Evolutionary conservation across 2,329 filamentous ascomycete species (phyloP).

Genomic region (Blastomyces silverae): DNA sequence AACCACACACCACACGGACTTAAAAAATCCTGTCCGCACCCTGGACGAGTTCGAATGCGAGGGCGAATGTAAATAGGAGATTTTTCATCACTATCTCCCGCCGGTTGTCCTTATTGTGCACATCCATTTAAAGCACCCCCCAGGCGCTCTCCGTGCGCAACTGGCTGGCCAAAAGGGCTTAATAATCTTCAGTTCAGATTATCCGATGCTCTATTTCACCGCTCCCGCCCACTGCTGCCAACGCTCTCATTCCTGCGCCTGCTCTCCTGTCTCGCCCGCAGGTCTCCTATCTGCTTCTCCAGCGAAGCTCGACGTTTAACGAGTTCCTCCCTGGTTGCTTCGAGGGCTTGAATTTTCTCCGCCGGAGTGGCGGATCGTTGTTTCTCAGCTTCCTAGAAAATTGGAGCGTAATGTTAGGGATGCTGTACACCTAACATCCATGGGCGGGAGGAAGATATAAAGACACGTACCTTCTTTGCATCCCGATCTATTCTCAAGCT

Average conservation of each 20-base stretch:
- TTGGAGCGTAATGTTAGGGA: constrained; percentile 2
- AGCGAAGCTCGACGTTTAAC: constrained; percentile 48
- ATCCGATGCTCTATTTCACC: background rate
- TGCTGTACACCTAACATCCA: background rate
- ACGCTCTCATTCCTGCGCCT: constrained; percentile 21
- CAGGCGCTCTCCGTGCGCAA: background rate
- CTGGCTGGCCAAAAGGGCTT: background rate
- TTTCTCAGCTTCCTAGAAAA: constrained; percentile 40
- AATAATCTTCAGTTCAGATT: background rate
- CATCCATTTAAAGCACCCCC: background rate
- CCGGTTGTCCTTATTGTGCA: background rate
- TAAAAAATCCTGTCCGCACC: background rate
- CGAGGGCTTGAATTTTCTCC: constrained; percentile 51
- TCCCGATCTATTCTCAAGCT: constrained; percentile 37
- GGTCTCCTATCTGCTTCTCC: constrained; percentile 51
- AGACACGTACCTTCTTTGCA: constrained; percentile 21
- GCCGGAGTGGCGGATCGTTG: constrained; percentile 46
- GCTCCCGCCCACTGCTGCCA: constrained; percentile 2
- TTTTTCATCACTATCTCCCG: background rate
- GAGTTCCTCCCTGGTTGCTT: constrained; percentile 46
- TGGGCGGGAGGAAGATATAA: constrained; percentile 2
- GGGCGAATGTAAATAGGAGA: background rate
- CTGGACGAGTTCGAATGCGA: background rate
- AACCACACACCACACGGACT: background rate
- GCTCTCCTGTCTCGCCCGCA: constrained; percentile 40